Evolutionary conservation across 768 basidiomycete genomes (phyloP), one percentile per base, ranked within the genome.

Genomic region (Rickenella mellea): DNA sequence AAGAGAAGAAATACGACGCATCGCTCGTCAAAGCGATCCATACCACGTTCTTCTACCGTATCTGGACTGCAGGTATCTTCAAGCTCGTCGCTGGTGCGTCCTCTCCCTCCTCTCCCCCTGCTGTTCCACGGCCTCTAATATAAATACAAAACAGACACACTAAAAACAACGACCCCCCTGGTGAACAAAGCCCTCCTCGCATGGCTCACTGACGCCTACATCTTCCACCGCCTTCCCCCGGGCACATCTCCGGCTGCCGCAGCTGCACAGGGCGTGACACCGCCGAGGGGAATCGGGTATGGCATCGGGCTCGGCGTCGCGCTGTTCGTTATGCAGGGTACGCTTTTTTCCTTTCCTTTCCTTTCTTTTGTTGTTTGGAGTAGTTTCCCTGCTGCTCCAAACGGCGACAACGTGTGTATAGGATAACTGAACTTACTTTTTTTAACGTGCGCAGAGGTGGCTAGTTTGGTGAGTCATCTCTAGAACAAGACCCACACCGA

Each of bases 1-100:
- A 26, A 38, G 47, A 50, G 15, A 51, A 53, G 28, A 69, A 72
- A 19, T 22, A 17, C 39, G 75, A 77, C 50, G 61, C 66, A 29
- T 76, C 73, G 4, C 52, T 80, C 17, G 59, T 73, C 48, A 62
- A 60, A 30, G 73, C 78, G 8, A 46, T 80, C 2, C 58, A 70
- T 37, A 55, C 48, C 4, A 68, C 70, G 0, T 76, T 78, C 51
- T 63, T 65, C 43, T 58, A 51, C 21, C 63, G 68, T 2, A 73
- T 71, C 40, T 74, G 70, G 67, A 46, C 53, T 1, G 65, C 69
- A 5, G 76, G 74, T 0, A 27, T 69, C n/a, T 55, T 78, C 24
- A 69, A 72, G 41, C 48, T 79, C 1, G 40, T 60, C n/a, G 44
- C 56, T 24, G 65, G 65, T 65, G 33, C 21, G 52, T 43, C 4